phyloP scores from a whole-genome alignment of 345 rosid species.

The Excoecaria cochinchinensis region DNA sequence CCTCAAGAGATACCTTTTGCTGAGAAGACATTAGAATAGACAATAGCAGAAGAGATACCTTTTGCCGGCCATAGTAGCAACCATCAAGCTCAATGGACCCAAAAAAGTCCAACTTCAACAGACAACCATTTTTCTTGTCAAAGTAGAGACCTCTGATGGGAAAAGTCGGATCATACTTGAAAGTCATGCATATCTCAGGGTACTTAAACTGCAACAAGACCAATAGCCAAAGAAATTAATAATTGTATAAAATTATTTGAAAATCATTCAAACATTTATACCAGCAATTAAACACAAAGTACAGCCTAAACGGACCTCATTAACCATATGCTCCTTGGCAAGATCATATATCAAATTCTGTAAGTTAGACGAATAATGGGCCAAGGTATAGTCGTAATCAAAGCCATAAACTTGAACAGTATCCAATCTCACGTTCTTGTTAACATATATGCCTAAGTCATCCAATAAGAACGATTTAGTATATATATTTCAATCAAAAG shows the following conservation, averaged over 20 bases:
- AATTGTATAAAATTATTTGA: not conserved
- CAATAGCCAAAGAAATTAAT: not conserved
- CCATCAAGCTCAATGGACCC: conserved; percentile 97
- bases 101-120: conserved; percentile 92
- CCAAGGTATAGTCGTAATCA: conserved; percentile 92
- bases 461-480: not conserved
- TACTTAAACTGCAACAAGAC: conserved; percentile 66
- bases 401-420: conserved; percentile 87
- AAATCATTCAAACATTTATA: not conserved
- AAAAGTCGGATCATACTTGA: conserved; percentile 78
- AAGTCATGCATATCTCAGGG: conserved; percentile 67
- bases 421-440: conserved; percentile 84
- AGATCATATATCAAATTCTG: conserved; percentile 91
- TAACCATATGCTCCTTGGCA: conserved; percentile 88
- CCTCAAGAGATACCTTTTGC: conserved; percentile 54
- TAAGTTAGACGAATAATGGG: conserved; percentile 75
- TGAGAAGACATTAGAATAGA: not conserved
- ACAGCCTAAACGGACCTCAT: conserved; percentile 60
- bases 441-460: conserved; percentile 72
- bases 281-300: not conserved
- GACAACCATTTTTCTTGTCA: conserved; percentile 82
- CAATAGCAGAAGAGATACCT: conserved; percentile 45
- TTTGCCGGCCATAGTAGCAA: conserved; percentile 86
- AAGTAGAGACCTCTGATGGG: conserved; percentile 90
- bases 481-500: not conserved